These are phyloP conservation scores for Erodium texanum DNA, from an alignment of 441 rosid species.

Conservation along the genomic window DNA sequence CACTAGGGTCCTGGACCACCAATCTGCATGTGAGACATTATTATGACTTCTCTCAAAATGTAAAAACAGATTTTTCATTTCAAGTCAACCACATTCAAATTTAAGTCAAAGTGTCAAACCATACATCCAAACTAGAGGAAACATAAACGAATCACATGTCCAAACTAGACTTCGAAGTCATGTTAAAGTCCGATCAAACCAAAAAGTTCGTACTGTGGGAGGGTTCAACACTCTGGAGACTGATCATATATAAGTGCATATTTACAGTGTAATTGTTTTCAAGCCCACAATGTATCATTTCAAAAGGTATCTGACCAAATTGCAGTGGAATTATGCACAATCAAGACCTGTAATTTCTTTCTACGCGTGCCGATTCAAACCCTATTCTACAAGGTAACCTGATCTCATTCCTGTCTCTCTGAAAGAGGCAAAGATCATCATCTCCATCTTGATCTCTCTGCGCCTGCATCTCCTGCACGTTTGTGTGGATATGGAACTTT, in stretches of 20 bases:
- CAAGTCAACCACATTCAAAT: no score
- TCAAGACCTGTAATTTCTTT: neutral
- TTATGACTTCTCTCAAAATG: no score
- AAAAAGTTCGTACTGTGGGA: no score
- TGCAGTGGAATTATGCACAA: neutral
- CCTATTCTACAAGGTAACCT: neutral
- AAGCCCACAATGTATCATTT: neutral
- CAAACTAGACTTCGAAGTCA: no score
- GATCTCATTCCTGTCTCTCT: neutral
- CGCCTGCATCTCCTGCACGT: neutral
- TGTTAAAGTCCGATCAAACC: no score
- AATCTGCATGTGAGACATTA: no score
- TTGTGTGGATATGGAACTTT: neutral
- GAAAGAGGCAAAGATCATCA: neutral
- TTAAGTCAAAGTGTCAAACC: no score
- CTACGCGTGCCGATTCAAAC: neutral
- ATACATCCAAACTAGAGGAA: no score
- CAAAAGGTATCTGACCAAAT: neutral
- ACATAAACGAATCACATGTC: no score
- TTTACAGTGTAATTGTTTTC: neutral
- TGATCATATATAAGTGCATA: neutral
- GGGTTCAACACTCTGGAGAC: no score
- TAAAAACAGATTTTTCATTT: no score
- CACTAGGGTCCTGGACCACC: no score
- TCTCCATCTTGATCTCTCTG: neutral